phyloP scores from a whole-genome alignment of 2,329 filamentous ascomycete genomes.

The Cytospora schulzeri region DNA sequence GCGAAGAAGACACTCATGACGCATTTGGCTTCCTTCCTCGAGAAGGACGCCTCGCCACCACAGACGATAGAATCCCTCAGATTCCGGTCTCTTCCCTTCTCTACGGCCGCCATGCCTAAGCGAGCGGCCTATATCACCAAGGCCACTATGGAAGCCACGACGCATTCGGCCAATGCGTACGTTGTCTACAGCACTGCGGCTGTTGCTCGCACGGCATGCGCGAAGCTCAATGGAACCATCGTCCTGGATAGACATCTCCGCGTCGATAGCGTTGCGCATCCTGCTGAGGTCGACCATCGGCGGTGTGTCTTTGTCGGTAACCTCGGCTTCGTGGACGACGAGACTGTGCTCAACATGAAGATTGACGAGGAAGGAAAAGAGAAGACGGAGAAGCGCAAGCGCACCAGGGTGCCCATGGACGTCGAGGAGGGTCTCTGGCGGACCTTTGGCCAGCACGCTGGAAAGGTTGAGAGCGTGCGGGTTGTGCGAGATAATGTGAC shows the following conservation, averaged over 20 bases:
- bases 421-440: conserved; percentile 92
- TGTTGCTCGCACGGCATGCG: conserved; percentile 75
- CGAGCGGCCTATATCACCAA: conserved; percentile 93
- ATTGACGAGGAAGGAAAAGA: conserved; percentile 67
- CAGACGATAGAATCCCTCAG: conserved; percentile 88
- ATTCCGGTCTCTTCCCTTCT: conserved; percentile 91
- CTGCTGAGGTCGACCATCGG: conserved; percentile 77
- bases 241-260: conserved; percentile 86
- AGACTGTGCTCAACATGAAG: conserved; percentile 68
- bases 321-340: conserved; percentile 92
- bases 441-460: conserved; percentile 70
- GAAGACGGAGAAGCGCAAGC: conserved; percentile 63
- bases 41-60: conserved; percentile 50
- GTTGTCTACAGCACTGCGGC: conserved; percentile 78
- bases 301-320: conserved; percentile 97
- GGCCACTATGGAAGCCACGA: conserved; percentile 86
- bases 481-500: conserved; percentile 89
- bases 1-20: conserved; percentile 76
- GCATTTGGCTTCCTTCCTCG: conserved; percentile 77
- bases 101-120: conserved; percentile 76
- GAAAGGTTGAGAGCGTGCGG: conserved; percentile 88
- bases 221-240: conserved; percentile 78
- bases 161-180: conserved; percentile 92
- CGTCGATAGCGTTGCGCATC: conserved; percentile 89
- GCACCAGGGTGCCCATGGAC: conserved; percentile 75